A percentile compares a stretch with the other conserved stretches of the same genome.
These are phyloP conservation scores for Lachancea kluyveri DNA, from an alignment of 805 yeast species.

Conservation along the genomic window DNA sequence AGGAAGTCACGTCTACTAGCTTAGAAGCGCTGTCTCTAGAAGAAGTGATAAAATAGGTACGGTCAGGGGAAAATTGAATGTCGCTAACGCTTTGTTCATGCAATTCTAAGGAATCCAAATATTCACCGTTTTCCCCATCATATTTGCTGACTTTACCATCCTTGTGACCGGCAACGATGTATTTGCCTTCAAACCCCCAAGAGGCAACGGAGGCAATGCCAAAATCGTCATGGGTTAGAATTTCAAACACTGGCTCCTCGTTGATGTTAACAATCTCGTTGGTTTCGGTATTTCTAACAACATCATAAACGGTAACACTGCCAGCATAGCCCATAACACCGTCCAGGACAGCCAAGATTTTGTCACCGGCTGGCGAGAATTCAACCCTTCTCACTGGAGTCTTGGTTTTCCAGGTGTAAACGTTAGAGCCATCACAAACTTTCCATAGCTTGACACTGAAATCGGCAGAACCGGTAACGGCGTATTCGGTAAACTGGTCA, in stretches of 20 bases:
- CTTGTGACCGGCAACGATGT: conserved; percentile 79
- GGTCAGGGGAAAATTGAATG: conserved; percentile 82
- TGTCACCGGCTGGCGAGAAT: conserved; percentile 66
- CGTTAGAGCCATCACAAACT: conserved; percentile 67
- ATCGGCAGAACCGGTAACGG: conserved; percentile 90
- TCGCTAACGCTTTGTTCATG: conserved; percentile 83
- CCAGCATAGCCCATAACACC: conserved; percentile 89
- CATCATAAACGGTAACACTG: conserved; percentile 59
- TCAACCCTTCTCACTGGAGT: conserved; percentile 92
- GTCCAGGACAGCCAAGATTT: conserved; percentile 74
- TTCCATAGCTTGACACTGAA: conserved; percentile 80
- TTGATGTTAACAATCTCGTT: conserved; percentile 31
- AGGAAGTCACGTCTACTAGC: conserved; percentile 69
- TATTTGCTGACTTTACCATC: conserved; percentile 82
- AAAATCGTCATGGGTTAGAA: conserved; percentile 53
- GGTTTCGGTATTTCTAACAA: conserved; percentile 40
- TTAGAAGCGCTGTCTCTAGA: conserved; percentile 87
- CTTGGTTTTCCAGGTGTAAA: conserved; percentile 64
- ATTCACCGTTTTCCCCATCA: conserved; percentile 66
- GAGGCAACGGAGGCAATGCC: conserved; percentile 75
- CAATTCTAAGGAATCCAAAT: conserved; percentile 48
- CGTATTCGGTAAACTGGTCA: conserved; percentile 57
- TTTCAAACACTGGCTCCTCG: conserved; percentile 51
- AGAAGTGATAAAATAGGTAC: conserved; percentile 83
- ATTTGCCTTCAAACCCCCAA: conserved; percentile 72